Evolutionary conservation across 441 rosid species (phyloP).

Genomic region (Corymbia calophylla): DNA sequence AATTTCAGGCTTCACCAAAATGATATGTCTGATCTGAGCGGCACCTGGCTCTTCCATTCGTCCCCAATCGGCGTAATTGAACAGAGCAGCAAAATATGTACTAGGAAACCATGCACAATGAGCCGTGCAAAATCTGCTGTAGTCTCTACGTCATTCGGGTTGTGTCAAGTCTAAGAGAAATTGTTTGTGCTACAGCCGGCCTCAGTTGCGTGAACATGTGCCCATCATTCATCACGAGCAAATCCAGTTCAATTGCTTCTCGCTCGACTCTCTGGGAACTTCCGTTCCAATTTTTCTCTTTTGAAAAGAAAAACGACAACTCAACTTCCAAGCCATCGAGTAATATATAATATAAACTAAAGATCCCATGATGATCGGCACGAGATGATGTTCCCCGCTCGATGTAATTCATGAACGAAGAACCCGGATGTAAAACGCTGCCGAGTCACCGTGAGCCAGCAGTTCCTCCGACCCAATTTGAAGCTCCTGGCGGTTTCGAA

Average conservation of each 20-base stretch:
- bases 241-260: background rate
- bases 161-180: background rate
- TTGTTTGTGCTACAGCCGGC: background rate
- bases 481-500: background rate
- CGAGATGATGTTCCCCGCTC: background rate
- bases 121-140: background rate
- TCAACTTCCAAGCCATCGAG: background rate
- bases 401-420: background rate
- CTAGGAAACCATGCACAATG: background rate
- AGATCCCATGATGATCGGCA: background rate
- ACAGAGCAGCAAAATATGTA: background rate
- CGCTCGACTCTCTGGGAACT: background rate
- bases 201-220: background rate
- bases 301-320: background rate
- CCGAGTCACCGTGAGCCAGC: background rate
- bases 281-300: background rate
- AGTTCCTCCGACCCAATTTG: background rate
- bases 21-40: background rate
- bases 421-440: background rate
- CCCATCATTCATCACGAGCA: background rate
- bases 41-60: background rate
- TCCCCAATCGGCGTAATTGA: background rate
- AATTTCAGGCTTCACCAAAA: background rate
- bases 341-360: background rate
- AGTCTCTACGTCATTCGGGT: background rate